Evolutionary conservation across 108 stramenopile species (phyloP).

Genomic region (Skeletonema costatum): DNA sequence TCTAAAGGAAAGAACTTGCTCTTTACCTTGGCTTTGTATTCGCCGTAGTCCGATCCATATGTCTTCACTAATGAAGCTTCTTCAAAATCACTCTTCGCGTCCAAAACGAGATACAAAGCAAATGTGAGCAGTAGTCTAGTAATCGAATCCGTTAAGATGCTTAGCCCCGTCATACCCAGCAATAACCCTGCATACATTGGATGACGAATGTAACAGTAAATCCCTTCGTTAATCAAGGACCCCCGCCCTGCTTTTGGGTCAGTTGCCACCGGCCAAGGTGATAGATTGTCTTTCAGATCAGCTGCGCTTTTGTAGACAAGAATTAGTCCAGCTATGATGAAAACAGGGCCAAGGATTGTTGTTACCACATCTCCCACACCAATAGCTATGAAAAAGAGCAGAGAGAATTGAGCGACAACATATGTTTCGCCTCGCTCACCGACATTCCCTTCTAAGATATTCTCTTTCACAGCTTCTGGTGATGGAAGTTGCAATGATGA

Average conservation of each 20-base stretch:
- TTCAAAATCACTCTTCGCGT: conserved; percentile 63
- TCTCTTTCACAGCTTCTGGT: conserved; percentile 19
- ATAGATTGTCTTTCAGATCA: conserved; percentile 53
- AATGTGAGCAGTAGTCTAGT: conserved; percentile 51
- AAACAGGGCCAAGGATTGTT: conserved; percentile 50
- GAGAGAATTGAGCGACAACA: conserved; percentile 48
- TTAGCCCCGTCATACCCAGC: conserved; percentile 41
- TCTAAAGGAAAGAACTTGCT: conserved; percentile 49
- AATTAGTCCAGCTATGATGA: conserved; percentile 33
- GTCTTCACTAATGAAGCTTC: conserved; percentile 42
- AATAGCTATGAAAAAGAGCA: conserved; percentile 52
- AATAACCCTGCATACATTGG: conserved; percentile 76
- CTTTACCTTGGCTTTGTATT: conserved; percentile 37
- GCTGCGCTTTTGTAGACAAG: conserved; percentile 22
- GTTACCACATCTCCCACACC: conserved; percentile 51
- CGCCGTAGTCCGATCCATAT: conserved; percentile 41
- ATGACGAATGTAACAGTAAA: conserved; percentile 65
- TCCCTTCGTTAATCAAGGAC: conserved; percentile 45
- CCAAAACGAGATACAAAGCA: conserved; percentile 46
- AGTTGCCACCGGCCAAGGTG: conserved; percentile 55
- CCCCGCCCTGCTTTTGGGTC: conserved; percentile 20
- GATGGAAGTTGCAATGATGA: neutral
- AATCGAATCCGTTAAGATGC: conserved; percentile 50
- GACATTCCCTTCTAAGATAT: conserved; percentile 43
- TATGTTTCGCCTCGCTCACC: conserved; percentile 65